phyloP scores from a whole-genome alignment of 768 basidiomycete genomes.

The Candolleomyces eurysporus region DNA sequence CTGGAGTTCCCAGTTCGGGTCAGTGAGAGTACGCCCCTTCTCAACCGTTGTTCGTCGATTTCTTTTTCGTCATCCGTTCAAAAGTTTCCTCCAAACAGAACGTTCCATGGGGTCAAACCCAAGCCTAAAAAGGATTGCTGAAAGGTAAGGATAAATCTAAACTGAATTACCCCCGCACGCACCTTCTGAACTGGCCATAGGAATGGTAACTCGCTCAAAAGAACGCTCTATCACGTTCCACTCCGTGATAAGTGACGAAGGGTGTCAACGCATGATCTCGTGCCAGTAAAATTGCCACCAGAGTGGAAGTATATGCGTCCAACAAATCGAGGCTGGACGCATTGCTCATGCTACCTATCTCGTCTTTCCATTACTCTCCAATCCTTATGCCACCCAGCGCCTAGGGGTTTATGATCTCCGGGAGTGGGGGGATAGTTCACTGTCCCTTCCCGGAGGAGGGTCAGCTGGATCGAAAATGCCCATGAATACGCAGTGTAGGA shows the following conservation, averaged over 20 bases:
- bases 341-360: slow-evolving; percentile 6
- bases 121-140: slow-evolving; percentile 23
- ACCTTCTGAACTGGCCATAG: slow-evolving; percentile 38
- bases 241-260: slow-evolving; percentile 49
- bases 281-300: slow-evolving; percentile 32
- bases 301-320: not conserved
- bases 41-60: slow-evolving; percentile 20
- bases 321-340: slow-evolving; percentile 4
- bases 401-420: slow-evolving; percentile 6
- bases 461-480: not conserved
- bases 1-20: slow-evolving; percentile 25
- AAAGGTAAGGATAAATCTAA: not conserved
- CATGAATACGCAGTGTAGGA: too few relatives aligned
- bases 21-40: slow-evolving; percentile 17
- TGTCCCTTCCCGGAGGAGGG: slow-evolving; percentile 3
- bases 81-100: slow-evolving; percentile 36
- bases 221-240: slow-evolving; percentile 41
- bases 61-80: slow-evolving; percentile 43
- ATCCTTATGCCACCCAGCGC: slow-evolving; percentile 9
- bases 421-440: not conserved
- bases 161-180: slow-evolving; percentile 2
- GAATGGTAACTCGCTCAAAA: slow-evolving; percentile 49
- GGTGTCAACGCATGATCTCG: slow-evolving; percentile 41
- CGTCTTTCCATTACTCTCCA: slow-evolving; percentile 4
- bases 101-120: slow-evolving; percentile 24